Evolutionary conservation across 305 asterid genomes (phyloP).

Genomic region (Rubia peregrina): DNA sequence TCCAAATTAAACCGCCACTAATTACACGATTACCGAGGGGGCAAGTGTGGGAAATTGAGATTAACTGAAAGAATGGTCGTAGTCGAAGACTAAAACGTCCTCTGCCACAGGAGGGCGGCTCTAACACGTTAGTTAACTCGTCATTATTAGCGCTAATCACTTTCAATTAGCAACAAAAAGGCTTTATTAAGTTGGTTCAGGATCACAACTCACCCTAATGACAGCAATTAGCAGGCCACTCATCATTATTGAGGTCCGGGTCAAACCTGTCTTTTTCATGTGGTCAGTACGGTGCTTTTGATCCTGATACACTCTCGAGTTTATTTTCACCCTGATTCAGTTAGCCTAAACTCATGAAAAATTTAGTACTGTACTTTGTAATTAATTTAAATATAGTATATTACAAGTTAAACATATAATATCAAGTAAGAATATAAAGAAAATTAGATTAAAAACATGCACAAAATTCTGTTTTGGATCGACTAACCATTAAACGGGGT

Average conservation of each 20-base stretch:
- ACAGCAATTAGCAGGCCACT: constrained; percentile 4
- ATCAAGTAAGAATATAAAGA: too few species aligned
- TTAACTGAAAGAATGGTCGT: background rate
- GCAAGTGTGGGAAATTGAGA: too few species aligned
- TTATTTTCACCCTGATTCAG: too few species aligned
- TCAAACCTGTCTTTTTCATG: constrained; percentile 31
- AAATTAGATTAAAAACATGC: too few species aligned
- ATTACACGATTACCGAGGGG: too few species aligned
- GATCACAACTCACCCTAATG: constrained; percentile 2
- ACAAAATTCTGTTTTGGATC: too few species aligned
- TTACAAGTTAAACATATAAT: too few species aligned
- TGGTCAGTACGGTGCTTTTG: constrained; percentile 9
- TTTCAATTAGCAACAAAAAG: background rate
- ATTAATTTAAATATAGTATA: too few species aligned
- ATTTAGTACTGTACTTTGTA: too few species aligned
- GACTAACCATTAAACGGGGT: too few species aligned
- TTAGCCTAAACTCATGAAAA: too few species aligned
- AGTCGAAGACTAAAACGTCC: background rate
- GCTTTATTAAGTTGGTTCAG: constrained; percentile 1
- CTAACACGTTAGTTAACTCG: constrained; percentile 9
- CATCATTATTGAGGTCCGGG: constrained; percentile 13
- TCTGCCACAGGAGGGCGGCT: constrained; percentile 1
- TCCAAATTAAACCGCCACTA: background rate
- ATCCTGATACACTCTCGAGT: background rate
- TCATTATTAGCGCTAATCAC: background rate